phyloP scores from a whole-genome alignment of 2,329 filamentous ascomycete species.

The Botrytis sinoallii region DNA sequence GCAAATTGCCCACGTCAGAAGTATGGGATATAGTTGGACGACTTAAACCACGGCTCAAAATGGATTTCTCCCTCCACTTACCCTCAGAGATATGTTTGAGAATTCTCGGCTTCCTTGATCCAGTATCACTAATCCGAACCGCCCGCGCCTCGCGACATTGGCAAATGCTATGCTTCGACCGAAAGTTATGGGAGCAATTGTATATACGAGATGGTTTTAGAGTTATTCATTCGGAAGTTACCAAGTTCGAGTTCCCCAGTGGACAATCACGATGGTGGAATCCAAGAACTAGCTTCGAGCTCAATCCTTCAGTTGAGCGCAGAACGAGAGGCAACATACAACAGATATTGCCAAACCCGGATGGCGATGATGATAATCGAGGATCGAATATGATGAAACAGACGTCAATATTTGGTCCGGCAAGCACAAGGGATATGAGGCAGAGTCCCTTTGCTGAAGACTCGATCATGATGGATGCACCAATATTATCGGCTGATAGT shows the following conservation, averaged over 20 bases:
- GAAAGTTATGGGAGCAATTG: constrained; percentile 79
- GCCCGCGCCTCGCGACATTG: constrained; percentile 77
- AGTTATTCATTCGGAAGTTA: constrained; percentile 63
- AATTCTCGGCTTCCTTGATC: constrained; percentile 82
- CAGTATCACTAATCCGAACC: constrained; percentile 73
- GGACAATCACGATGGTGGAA: neutral
- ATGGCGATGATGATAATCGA: constrained; percentile 30
- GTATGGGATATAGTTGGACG: constrained; percentile 78
- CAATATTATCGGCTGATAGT: neutral
- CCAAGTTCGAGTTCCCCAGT: constrained; percentile 55
- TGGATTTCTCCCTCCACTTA: constrained; percentile 83
- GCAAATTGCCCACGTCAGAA: constrained; percentile 73
- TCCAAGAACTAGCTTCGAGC: constrained; percentile 35
- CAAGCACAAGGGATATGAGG: constrained; percentile 12
- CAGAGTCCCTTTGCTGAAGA: constrained; percentile 12
- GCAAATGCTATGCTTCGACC: constrained; percentile 77
- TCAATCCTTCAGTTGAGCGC: constrained; percentile 54
- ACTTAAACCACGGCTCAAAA: constrained; percentile 79
- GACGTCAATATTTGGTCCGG: constrained; percentile 32
- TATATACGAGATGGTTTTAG: constrained; percentile 88
- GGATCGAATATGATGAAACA: constrained; percentile 47
- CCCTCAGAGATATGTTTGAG: constrained; percentile 89
- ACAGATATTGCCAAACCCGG: constrained; percentile 32
- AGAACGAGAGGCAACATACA: constrained; percentile 47
- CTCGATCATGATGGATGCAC: constrained; percentile 15